Base-by-base conservation (phyloP, 2,329 filamentous ascomycete species). In the Xylaria multiplex region DNA sequence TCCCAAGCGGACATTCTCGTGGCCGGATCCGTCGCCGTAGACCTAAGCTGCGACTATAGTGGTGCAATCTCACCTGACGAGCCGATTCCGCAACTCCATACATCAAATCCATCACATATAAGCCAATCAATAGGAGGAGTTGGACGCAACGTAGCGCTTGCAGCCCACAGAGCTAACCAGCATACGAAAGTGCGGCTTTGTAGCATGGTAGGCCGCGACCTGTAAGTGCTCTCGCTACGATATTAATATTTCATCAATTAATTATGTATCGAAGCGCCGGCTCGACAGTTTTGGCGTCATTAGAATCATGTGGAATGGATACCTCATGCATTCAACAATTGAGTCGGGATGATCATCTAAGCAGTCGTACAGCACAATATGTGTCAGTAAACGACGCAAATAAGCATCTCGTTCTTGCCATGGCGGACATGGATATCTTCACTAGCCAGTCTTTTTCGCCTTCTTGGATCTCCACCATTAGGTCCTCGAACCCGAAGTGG, bases 361-460 rank as follows among this genome's bases (percentile, higher is more conserved):
- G 85, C 1, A 84, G 84, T 37, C 86, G 91, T 62, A 98, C 95
- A 1, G 93, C 94, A 0, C 93, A 97, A 77, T 98, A 98, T 77
- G 87, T 98, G 2, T 91, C 95, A 16, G 83, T 98, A 70, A 99
- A 98, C 76, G 92, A 96, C 75, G 83, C 83, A 0, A 88, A 90
- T 66, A 96, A 93, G 77, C 91, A 94, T 69, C 86, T 99, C 2
- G 85, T 94, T n/a, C 80, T 97, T 69, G 95, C 93, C 52, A 97
- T 97, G 93, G 94, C 95, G 4, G 96, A 98, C 76, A 97, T 98
- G 93, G 87, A 84, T 62, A 95, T 97, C 72, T 87, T 97, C 54
- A 85, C 88, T n/a, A 75, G 80, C 16, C 80, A 85, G 66, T 81
- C 83, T 0, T 85, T 86, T 67, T 78, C 83, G 0, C 77, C 82